phyloP scores from a whole-genome alignment of 2,329 filamentous ascomycete genomes.

The Fusarium virguliforme region DNA sequence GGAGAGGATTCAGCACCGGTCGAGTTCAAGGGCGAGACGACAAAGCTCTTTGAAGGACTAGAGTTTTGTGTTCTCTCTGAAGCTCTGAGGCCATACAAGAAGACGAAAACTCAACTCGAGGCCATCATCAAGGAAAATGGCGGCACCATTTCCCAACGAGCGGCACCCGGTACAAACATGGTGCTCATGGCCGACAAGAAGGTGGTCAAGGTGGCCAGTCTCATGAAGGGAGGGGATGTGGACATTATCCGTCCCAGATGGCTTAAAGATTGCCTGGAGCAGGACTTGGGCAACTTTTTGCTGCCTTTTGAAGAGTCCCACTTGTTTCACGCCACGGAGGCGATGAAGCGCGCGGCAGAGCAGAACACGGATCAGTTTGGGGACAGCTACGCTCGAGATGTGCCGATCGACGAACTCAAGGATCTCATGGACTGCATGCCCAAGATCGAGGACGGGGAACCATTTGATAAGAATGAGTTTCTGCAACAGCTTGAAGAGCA shows the following conservation, averaged over 20 bases:
- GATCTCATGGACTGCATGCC: conserved; percentile 67
- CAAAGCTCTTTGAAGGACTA: conserved; percentile 80
- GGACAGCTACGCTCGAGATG: conserved; percentile 86
- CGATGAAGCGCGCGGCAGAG: conserved; percentile 68
- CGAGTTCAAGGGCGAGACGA: conserved; percentile 70
- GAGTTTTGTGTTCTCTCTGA: conserved; percentile 90
- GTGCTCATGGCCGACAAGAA: conserved; percentile 86
- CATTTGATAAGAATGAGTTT: conserved; percentile 65
- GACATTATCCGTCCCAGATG: conserved; percentile 86
- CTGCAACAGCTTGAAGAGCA: conserved; percentile 70
- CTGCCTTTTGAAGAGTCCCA: conserved; percentile 76
- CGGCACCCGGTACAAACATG: conserved; percentile 73
- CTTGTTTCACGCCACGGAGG: conserved; percentile 78
- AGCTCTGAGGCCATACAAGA: conserved; percentile 77
- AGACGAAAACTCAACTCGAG: conserved; percentile 85
- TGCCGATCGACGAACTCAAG: conserved; percentile 75
- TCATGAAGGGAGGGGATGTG: conserved; percentile 79
- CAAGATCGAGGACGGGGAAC: conserved; percentile 60
- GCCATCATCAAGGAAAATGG: conserved; percentile 86
- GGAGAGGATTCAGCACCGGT: conserved; percentile 71
- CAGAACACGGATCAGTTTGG: conserved; percentile 81
- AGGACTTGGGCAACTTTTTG: conserved; percentile 70
- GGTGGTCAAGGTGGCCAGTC: conserved; percentile 84
- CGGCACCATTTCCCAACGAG: conserved; percentile 83
- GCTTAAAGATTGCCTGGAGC: conserved; percentile 86